Base-by-base conservation (phyloP, 2,329 filamentous ascomycete species). In the Phaeoacremonium minimum region DNA sequence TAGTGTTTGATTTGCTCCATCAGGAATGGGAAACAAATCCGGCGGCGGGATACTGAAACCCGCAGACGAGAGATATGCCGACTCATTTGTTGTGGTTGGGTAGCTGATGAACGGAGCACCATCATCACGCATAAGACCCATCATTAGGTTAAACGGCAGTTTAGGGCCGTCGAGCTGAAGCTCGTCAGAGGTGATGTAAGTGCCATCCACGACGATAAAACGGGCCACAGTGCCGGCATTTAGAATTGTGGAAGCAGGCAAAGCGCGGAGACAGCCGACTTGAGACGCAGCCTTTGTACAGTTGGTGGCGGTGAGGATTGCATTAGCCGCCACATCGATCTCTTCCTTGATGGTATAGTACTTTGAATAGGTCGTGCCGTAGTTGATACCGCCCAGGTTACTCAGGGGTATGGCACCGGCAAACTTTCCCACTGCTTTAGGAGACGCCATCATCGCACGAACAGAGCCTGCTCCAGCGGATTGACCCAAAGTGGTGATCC, bases 151-250 rank as follows among this genome's bases (percentile, higher is more conserved):
- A 16, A 78, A 58, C 15, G 74, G 63, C 0, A 74, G 64, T 1
- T 62, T 64, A 7, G 62, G 64, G 40, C 63, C 50, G 15, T 66
- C 57, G 17, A 79, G 63, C 22, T 69, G 54, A 6, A 71, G 58
- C 7, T 69, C 66, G 44, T 70, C 63, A 3, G 58, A 58, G 38
- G 51, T 60, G 41, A 80, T 66, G 38, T 73, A 76, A 7, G 60
- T 69, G 17, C 75, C 75, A 41, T 82, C 77, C 33, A 79, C 69
- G 6, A 82, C 75, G 5, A 77, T 64, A 40, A 71, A 75, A 29
- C 71, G 64, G 4, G 71, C 69, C 9, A 63, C 57, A 0, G 62
- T 64, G 7, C 47, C 43, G n/a, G 69, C 47, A 5, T 46, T 47
- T 5, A 62, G 58, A 4, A 77, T 53, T 0, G 55, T 57, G 4